Base-by-base conservation (phyloP, 257 asterid species). In the Parsonsia alboflavescens region DNA sequence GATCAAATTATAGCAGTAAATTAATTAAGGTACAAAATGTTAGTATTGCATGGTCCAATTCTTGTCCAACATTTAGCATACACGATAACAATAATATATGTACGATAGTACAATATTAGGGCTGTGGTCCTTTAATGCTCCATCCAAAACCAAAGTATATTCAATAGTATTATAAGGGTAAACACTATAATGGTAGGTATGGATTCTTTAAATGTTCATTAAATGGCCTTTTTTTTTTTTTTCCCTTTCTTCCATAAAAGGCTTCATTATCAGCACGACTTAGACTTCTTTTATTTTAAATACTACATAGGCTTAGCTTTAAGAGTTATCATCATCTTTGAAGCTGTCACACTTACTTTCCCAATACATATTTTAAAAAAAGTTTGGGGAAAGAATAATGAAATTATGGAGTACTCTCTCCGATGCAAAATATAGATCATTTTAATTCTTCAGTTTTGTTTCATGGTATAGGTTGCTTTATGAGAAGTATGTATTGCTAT, bases 141-240 rank as follows among this genome's bases (percentile, higher is more conserved):
- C 5, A 52, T 49, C 15, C 6, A 5, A 52, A 8, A 22, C 22
- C 58, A 5, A 52, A 52, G 0, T 33, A 17, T 7, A 6, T 52
- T 8, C 16, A 13, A 10, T 10, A 24, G 24, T 22, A 3, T 16
- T 42, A 36, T 36, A 11, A 24, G 39, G 39, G 39, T 3, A 33
- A 58, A 42, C 6, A 58, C 28, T 0, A 24, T 61, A 30, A 76
- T 42, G 79, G 79, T 57, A 57, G 63, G 79, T 54, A 33, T 33
- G 70, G 79, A 45, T 67, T 44, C 79, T 12, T 10, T 1, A 13
- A 10, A 45, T 30, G 42, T 44, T 5, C 19, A 24, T 67, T 53
- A 41, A 46, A 16, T 44, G 6, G 10, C 70, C 57, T 68, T 67
- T 76, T 42, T 42, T 6, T 16, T 26, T 61, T 57, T 45, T 50